Conservation (phyloP, 129 eudicot species). For the Flaveria brownii region DNA sequence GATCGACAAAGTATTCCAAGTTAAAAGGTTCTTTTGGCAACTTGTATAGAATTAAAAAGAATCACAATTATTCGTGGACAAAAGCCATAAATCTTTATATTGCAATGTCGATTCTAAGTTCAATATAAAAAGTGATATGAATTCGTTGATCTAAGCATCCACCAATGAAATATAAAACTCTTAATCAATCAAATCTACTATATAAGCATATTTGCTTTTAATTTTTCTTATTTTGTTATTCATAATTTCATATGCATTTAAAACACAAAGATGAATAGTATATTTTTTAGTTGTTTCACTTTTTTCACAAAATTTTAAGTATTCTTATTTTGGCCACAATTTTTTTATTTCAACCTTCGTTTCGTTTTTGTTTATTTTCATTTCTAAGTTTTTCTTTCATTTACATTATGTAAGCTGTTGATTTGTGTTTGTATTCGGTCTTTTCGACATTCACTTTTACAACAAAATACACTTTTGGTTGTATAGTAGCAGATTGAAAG, state of each 20-base stretch:
- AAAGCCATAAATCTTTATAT: constrained; percentile 36
- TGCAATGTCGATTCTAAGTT: constrained; percentile 39
- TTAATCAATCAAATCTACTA: constrained; percentile 22
- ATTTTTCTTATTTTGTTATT: neutral
- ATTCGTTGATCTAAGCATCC: constrained; percentile 32
- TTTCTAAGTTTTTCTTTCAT: no score
- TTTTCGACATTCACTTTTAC: no score
- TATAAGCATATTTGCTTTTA: constrained; percentile 9
- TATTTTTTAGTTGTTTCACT: no score
- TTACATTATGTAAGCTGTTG: no score
- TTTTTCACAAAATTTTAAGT: no score
- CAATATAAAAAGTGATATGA: constrained; percentile 32
- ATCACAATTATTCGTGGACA: constrained; percentile 30
- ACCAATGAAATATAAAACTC: constrained; percentile 35
- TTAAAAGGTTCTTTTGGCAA: constrained; percentile 33
- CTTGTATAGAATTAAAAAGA: constrained; percentile 28
- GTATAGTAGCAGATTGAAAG: no score
- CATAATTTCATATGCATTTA: neutral
- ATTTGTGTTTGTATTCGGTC: no score
- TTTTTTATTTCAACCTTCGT: no score
- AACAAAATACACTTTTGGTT: no score
- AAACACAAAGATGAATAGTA: no score
- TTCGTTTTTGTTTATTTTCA: no score
- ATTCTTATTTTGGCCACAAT: no score
- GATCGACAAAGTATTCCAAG: constrained; percentile 26